Base-by-base conservation (phyloP, 257 asterid species). In the Fraxinus excelsior region DNA sequence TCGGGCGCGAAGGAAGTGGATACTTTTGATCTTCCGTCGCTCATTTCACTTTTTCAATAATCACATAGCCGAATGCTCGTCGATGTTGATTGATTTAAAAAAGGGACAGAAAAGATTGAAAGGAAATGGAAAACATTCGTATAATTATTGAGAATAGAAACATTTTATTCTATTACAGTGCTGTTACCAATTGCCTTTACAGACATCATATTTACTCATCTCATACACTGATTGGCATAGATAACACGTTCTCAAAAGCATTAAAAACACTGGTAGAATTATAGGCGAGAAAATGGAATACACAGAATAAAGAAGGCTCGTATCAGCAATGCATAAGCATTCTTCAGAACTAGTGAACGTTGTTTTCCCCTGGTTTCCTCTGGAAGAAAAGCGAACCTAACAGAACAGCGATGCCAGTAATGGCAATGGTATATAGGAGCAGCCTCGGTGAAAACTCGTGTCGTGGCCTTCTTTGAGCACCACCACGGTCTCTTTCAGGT, bases 331-430 rank as follows among this genome's bases (percentile, higher is more conserved):
- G 10, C 62, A 18, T 6, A 40, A 5, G 49, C 74, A 78, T 75
- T 35, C 80, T 51, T 73, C 80, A 49, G 31, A 56, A 62, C 67
- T 77, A 91, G 82, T 85, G 87, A 44, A 87, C 82, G 49, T 85
- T 86, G 69, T 73, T 72, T n/a, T 83, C 82, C 69, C 88, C 91
- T 7, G 89, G 73, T 87, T 92, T 96, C 91, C 90, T 85, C 91
- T 90, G 98, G 81, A 96, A 85, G 80, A 93, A 81, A 76, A 93
- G 89, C 1, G 99, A 91, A 70, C 99, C 99, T 79, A 96, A 81
- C 67, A 96, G 83, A 80, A 96, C 97, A 69, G 99, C 98, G 82
- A 93, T 88, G 78, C 99, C 99, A 5, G 99, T 83, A 29, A 96
- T 88, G 4, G 99, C 97, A 37, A 96, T 86, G 29, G 97, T 89